Base-by-base conservation (phyloP, 2,329 filamentous ascomycete species). In the Colletotrichum navitas region DNA sequence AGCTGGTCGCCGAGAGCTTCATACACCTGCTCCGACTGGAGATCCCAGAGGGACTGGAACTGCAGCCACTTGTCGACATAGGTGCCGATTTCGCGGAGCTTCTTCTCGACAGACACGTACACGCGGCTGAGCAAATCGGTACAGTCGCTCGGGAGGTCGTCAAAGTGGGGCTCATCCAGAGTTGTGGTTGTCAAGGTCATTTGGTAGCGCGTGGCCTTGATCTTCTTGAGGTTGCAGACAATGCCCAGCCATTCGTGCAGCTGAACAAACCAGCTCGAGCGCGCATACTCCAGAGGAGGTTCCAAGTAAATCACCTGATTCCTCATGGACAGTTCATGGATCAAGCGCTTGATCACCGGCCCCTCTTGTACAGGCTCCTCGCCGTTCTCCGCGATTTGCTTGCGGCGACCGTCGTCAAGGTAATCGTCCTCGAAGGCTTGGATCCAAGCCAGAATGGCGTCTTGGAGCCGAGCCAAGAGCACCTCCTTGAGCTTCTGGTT, bases 11-110 rank as follows among this genome's bases (percentile, higher is more conserved):
- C 95, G 10, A 99, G 88, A 63, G 93, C 90, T 73, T 97, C 94
- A 78, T 98, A 97, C 1, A 99, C 94, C 76, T 98, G 94, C 74
- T 98, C 95, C 3, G 95, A 94, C 80, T 97, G 95, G 68, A 99
- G 87, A 84, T 99, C 96, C 96, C 96, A 99, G 0, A 99, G 88
- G 8, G 95, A 98, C 81, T 99, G 96, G 83, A 98, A 99, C 77
- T 98, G 96, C 56, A 99, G 87, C 96, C 96, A 99, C 81, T 98
- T 97, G 79, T 98, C 94, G 12, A 99, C 94, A 76, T 99, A 99
- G 5, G 87, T 86, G 47, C 93, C 90, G 41, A 98, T 94, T 54
- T 93, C 91, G 21, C 88, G 86, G 5, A 99, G 84, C 81, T 96
- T 97, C 74, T 89, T 90, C 81, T 98, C 95, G 12, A 99, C 89